Evolutionary conservation across 129 eudicot genomes (phyloP).

Genomic region (Dittrichia graveolens): DNA sequence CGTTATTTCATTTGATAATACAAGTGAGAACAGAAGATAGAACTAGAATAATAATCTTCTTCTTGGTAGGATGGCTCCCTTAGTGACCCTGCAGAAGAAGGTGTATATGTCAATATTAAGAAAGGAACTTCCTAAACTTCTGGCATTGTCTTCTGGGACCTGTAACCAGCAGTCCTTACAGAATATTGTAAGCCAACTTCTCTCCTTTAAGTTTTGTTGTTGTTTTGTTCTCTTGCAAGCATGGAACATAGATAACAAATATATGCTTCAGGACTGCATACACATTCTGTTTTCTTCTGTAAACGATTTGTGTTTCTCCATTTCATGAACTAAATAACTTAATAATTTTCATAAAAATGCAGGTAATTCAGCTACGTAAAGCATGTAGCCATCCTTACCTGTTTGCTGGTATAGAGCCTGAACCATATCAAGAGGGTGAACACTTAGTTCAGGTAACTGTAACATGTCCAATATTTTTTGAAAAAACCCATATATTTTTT

Average conservation of each 20-base stretch:
- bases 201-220: neutral
- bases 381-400: constrained; percentile 99
- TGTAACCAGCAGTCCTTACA: constrained; percentile 74
- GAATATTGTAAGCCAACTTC: constrained; percentile 67
- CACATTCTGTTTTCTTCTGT: constrained; percentile 8
- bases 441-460: constrained; percentile 84
- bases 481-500: neutral
- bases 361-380: constrained; percentile 95
- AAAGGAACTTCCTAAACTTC: constrained; percentile 83
- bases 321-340: constrained; percentile 1
- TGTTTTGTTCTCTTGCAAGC: neutral
- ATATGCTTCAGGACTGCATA: neutral
- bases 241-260: neutral
- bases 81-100: constrained; percentile 77
- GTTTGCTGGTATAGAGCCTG: constrained; percentile 97
- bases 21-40: neutral
- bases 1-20: neutral
- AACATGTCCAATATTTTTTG: constrained; percentile 1
- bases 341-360: constrained; percentile 4
- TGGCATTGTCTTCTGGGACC: constrained; percentile 81
- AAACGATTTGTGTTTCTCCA: neutral
- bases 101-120: constrained; percentile 85
- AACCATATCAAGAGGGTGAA: constrained; percentile 98
- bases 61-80: constrained; percentile 72
- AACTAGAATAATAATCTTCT: constrained; percentile 14